Conservation (phyloP, 345 rosid species). For the Anacardium occidentale region DNA sequence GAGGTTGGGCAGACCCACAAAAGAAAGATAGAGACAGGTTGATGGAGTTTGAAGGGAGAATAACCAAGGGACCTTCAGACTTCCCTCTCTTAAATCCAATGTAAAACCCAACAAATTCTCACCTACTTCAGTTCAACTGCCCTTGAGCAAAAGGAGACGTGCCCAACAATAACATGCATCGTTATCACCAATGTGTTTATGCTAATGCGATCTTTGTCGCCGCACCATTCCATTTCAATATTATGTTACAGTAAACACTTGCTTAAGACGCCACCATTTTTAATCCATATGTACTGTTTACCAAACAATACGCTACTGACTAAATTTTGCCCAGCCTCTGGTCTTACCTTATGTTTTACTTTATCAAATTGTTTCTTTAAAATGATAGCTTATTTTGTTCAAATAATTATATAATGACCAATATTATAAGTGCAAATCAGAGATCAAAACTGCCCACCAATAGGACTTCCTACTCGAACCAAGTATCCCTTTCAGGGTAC, state of each 20-base stretch:
- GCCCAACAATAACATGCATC: slow-evolving; percentile 33
- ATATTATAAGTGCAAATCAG: too few relatives aligned
- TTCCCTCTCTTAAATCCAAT: slow-evolving; percentile 22
- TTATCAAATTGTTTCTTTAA: neutral
- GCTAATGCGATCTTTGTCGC: neutral
- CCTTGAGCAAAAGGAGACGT: slow-evolving; percentile 33
- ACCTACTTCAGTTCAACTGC: slow-evolving; percentile 75
- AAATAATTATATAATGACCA: too few relatives aligned
- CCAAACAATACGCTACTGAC: slow-evolving; percentile 16
- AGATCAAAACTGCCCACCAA: too few relatives aligned
- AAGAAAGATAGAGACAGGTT: slow-evolving; percentile 12
- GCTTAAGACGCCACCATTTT: neutral
- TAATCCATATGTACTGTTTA: slow-evolving; percentile 19
- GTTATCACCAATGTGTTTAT: slow-evolving; percentile 34
- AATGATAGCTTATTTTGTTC: too few relatives aligned
- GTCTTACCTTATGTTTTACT: neutral
- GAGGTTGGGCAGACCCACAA: slow-evolving; percentile 50
- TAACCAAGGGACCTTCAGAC: neutral
- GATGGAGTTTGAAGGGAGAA: slow-evolving; percentile 13
- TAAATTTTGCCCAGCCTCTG: neutral
- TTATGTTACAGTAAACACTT: neutral
- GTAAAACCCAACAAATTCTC: slow-evolving; percentile 60
- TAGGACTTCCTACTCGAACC: too few relatives aligned
- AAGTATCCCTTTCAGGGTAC: too few relatives aligned
- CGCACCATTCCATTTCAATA: too few relatives aligned